A percentile compares a stretch with the other conserved stretches of the same genome.
Evolutionary conservation across 306 rosid species (phyloP).

Genomic region (Adenanthera pavonina): DNA sequence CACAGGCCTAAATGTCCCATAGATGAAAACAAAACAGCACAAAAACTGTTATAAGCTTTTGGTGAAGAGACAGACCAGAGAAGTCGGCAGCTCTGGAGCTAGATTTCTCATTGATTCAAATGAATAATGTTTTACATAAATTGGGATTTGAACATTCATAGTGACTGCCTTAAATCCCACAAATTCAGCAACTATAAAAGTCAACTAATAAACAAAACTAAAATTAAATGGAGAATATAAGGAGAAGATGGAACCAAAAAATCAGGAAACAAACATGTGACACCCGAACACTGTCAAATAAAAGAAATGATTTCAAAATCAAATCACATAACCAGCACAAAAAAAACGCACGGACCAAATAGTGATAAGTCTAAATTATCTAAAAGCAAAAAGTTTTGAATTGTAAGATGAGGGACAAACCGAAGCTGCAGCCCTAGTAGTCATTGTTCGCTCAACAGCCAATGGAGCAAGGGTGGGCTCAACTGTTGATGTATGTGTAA

Average conservation of each 20-base stretch:
- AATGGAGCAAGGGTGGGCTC: slow-evolving; percentile 98
- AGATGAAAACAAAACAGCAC: not conserved
- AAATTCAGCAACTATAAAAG: not conserved
- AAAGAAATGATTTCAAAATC: not conserved
- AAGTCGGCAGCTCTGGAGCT: not conserved
- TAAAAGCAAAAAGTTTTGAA: slow-evolving; percentile 17
- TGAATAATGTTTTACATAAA: not conserved
- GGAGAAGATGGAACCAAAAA: not conserved
- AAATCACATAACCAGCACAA: not conserved
- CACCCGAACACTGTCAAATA: not conserved
- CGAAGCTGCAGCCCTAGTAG: slow-evolving; percentile 98
- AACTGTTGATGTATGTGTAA: slow-evolving; percentile 85
- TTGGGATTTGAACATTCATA: not conserved
- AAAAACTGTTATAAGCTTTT: not conserved
- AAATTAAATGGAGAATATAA: not conserved
- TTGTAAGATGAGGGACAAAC: slow-evolving; percentile 53
- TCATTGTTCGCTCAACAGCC: slow-evolving; percentile 89
- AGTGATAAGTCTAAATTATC: not conserved
- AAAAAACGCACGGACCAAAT: not conserved
- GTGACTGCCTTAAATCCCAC: not conserved
- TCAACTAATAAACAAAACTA: not conserved
- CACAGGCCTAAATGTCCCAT: not conserved
- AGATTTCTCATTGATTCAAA: not conserved
- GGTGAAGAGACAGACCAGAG: not conserved
- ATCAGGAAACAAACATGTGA: not conserved